Evolutionary conservation across 306 rosid species (phyloP), one percentile per base, ranked within the genome.

Genomic region (Hylodesmum podocarpum): DNA sequence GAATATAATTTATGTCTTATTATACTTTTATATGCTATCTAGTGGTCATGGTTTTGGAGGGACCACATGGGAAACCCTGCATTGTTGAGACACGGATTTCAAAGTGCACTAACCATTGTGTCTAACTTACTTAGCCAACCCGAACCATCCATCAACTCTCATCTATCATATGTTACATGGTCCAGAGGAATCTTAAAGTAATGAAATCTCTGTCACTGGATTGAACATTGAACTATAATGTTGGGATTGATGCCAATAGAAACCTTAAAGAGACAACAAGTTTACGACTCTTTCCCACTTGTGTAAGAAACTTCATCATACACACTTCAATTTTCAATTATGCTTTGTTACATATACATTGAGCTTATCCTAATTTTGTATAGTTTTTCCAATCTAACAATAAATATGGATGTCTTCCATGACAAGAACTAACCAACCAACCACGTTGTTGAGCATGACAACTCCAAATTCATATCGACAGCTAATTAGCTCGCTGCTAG

Each of bases 61-160:
- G 90, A 76, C 88, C 94, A 88, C 94, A 53, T 77, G 79, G 88
- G 77, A 79, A 85, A 59, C 73, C 70, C 33, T 75, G 40, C 55
- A 58, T 34, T 46, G 74, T 79, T 75, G 80, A 49, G 49, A 80
- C 58, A 36, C 65, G 77, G 18, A 49, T 73, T 82, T 79, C 46
- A 72, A 19, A 28, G 29, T 50, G 58, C 81, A 39, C 40, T 15
- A 28, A 53, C 49, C 58, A 55, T 77, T 67, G 59, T 54, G 64
- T 22, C 66, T 66, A 70, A 19, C 13, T 61, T 61, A 18, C 51
- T 33, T 31, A 47, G 49, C 49, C 53, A 19, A 69, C 3, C 12
- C 31, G 1, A 44, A 19, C 14, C 43, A 61, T 47, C 14, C 43
- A 61, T 47, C 51, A 47, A 62, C 50, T 62, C 34, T 33, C 2